These are phyloP conservation scores for Teunomyces lycoperdinae DNA, from an alignment of 805 yeast genomes.

Conservation along the genomic window DNA sequence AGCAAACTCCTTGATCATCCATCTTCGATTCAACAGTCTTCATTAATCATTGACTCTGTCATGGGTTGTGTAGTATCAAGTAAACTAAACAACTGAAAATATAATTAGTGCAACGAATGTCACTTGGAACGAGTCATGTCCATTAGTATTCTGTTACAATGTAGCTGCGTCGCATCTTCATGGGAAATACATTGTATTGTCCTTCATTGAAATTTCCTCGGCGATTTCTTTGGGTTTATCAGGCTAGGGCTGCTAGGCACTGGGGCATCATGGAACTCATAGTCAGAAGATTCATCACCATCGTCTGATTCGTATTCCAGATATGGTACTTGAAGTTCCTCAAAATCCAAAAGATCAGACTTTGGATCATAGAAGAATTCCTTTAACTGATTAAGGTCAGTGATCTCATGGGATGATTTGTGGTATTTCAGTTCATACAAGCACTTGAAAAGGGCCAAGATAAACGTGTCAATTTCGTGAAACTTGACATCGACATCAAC, in stretches of 20 bases:
- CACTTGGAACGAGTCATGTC: too few species aligned
- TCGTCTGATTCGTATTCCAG: conserved; percentile 16
- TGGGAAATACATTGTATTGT: too few species aligned
- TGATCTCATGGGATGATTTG: conserved; percentile 18
- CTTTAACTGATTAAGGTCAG: conserved; percentile 44
- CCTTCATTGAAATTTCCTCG: background rate
- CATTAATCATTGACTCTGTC: too few species aligned
- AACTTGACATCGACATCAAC: conserved; percentile 58
- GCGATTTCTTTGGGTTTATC: background rate
- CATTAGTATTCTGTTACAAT: too few species aligned
- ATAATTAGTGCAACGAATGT: too few species aligned
- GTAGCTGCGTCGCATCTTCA: too few species aligned
- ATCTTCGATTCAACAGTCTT: too few species aligned
- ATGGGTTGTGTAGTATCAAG: too few species aligned
- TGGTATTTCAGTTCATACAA: conserved; percentile 74
- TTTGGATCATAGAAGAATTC: conserved; percentile 44
- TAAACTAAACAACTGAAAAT: too few species aligned
- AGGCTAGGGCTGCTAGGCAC: background rate
- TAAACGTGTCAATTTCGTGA: conserved; percentile 60
- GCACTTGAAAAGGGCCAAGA: conserved; percentile 60
- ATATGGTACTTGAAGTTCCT: conserved; percentile 16
- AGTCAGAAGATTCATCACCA: conserved; percentile 39
- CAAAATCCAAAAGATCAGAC: conserved; percentile 18
- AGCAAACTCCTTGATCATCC: too few species aligned
- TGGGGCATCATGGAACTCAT: conserved; percentile 7